phyloP scores from a whole-genome alignment of 345 rosid species.

The Pistacia integerrima region DNA sequence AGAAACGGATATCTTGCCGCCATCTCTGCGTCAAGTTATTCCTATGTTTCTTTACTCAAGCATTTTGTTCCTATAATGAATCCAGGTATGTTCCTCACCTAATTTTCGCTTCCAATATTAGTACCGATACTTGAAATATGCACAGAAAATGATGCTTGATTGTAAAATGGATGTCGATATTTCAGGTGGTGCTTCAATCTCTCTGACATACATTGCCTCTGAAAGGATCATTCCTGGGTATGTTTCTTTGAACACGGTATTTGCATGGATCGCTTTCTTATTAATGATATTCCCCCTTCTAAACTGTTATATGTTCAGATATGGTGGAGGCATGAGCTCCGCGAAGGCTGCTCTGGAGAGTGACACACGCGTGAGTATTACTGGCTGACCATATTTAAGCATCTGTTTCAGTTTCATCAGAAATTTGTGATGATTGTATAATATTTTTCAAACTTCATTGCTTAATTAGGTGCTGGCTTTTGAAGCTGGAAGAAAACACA shows the following conservation, averaged over 20 bases:
- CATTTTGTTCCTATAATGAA: slow-evolving; percentile 92
- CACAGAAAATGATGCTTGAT: neutral
- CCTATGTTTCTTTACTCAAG: slow-evolving; percentile 75
- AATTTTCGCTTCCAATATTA: neutral
- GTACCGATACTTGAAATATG: neutral
- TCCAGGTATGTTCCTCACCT: slow-evolving; percentile 54
- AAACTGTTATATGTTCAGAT: slow-evolving; percentile 43
- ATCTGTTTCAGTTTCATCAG: slow-evolving; percentile 44
- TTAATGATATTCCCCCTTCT: neutral
- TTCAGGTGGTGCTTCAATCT: slow-evolving; percentile 87
- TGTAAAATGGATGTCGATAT: slow-evolving; percentile 12
- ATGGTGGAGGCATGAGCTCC: slow-evolving; percentile 99
- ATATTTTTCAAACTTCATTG: neutral
- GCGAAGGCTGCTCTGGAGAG: slow-evolving; percentile 98
- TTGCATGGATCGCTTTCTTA: slow-evolving; percentile 15
- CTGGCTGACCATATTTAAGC: slow-evolving; percentile 10
- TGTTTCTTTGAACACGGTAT: slow-evolving; percentile 24
- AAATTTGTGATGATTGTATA: slow-evolving; percentile 46
- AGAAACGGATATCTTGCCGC: slow-evolving; percentile 90
- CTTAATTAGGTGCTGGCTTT: slow-evolving; percentile 65
- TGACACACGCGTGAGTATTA: slow-evolving; percentile 69
- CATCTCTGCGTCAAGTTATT: slow-evolving; percentile 89
- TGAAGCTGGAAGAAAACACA: slow-evolving; percentile 74
- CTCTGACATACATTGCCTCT: slow-evolving; percentile 94
- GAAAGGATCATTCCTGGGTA: slow-evolving; percentile 96